Percentiles rank a stretch among this genome's conserved stretches.
These are phyloP conservation scores for Candida schatavii DNA, from an alignment of 805 yeast genomes.

Conservation along the genomic window DNA sequence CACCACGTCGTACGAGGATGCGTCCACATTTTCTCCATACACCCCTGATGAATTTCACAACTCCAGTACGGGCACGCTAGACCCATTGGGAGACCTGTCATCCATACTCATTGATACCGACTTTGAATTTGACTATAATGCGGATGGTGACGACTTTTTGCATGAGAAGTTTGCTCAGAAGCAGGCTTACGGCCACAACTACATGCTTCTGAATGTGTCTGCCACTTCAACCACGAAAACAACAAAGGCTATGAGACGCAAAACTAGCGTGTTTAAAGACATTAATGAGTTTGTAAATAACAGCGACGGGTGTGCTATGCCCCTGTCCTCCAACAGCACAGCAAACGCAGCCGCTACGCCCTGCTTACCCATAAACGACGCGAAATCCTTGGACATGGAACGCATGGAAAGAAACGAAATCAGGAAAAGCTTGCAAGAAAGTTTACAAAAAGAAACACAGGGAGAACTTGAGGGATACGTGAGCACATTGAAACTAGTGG, in stretches of 20 bases:
- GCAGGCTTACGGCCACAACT: background rate
- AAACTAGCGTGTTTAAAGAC: slow-evolving; percentile 15
- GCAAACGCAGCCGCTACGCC: background rate
- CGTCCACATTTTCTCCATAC: background rate
- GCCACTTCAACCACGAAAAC: background rate
- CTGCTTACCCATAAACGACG: slow-evolving; percentile 14
- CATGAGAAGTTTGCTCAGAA: background rate
- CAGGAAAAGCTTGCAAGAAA: slow-evolving; percentile 6
- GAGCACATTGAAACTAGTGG: slow-evolving; percentile 17
- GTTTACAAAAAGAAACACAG: slow-evolving; percentile 5
- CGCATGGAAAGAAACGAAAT: slow-evolving; percentile 13
- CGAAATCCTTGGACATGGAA: slow-evolving; percentile 22
- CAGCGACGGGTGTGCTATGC: background rate
- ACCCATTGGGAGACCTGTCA: slow-evolving; percentile 2
- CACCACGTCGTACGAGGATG: background rate
- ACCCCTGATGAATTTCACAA: slow-evolving; percentile 1
- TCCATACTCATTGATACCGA: slow-evolving; percentile 4
- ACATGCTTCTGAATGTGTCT: background rate
- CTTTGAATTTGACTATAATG: slow-evolving; percentile 1
- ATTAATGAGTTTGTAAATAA: slow-evolving; percentile 14
- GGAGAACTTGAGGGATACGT: slow-evolving; percentile 3
- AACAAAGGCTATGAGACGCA: slow-evolving; percentile 8
- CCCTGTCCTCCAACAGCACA: too few species aligned
- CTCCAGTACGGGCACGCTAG: background rate
- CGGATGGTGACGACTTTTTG: background rate